Percentiles rank a stretch among this genome's conserved stretches.
Evolutionary conservation across 2,329 filamentous ascomycete genomes (phyloP).

Genomic region (Sclerotinia subarctica): DNA sequence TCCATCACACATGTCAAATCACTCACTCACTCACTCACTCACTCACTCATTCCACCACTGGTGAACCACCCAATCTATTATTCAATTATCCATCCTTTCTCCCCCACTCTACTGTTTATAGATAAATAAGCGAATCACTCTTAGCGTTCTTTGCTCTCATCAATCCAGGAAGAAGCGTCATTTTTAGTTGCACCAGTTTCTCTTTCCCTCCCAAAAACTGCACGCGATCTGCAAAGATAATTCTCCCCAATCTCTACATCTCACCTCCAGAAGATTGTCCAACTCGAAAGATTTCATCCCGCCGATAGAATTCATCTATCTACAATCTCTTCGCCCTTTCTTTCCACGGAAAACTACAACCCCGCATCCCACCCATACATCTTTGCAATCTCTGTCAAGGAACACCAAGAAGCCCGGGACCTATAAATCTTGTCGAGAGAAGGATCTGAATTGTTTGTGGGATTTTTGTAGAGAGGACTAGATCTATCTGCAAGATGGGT

Average conservation of each 20-base stretch:
- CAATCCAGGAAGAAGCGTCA: slow-evolving; percentile 17
- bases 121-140: slow-evolving; percentile 16
- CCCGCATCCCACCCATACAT: slow-evolving; percentile 17
- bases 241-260: slow-evolving; percentile 4
- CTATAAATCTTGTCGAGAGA: slow-evolving; percentile 5
- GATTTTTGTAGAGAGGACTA: slow-evolving; percentile 33
- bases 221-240: slow-evolving; percentile 21
- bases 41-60: neutral
- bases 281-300: slow-evolving; percentile 1
- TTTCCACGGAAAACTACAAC: slow-evolving; percentile 5
- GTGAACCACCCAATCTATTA: neutral
- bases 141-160: slow-evolving; percentile 8
- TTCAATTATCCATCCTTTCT: neutral
- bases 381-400: slow-evolving; percentile 20
- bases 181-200: slow-evolving; percentile 12
- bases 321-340: neutral
- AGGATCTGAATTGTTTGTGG: slow-evolving; percentile 19
- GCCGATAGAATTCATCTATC: slow-evolving; percentile 17
- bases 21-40: neutral
- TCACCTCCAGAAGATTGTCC: neutral
- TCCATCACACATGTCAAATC: neutral
- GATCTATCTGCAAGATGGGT: slow-evolving; percentile 63
- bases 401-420: neutral
- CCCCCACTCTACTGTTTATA: slow-evolving; percentile 14
- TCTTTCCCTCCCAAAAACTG: slow-evolving; percentile 14